These are phyloP conservation scores for Leptographium flavum DNA, from an alignment of 2,329 filamentous ascomycete species.

Conservation along the genomic window DNA sequence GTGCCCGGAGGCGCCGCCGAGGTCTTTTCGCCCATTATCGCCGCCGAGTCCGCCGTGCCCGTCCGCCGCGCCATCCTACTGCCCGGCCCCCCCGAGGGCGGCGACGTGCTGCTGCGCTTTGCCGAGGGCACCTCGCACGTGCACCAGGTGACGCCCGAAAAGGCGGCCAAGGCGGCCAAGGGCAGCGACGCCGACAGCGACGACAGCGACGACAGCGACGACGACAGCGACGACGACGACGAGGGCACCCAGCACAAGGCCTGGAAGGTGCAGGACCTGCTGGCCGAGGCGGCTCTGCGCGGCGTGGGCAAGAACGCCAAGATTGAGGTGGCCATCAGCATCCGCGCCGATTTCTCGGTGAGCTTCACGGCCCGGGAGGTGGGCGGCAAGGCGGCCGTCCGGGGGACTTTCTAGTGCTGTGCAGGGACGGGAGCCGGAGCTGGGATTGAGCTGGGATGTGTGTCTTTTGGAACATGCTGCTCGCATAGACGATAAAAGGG, in stretches of 20 bases:
- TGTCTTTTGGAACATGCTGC: too few relatives aligned
- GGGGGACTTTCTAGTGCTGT: slow-evolving; percentile 37
- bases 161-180: slow-evolving; percentile 54
- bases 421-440: too few relatives aligned
- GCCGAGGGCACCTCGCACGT: slow-evolving; percentile 70
- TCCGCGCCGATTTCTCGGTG: slow-evolving; percentile 64
- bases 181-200: slow-evolving; percentile 52
- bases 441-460: too few relatives aligned
- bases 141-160: slow-evolving; percentile 66
- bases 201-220: slow-evolving; percentile 38
- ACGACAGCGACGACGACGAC: slow-evolving; percentile 75
- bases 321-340: slow-evolving; percentile 87
- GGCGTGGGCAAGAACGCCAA: slow-evolving; percentile 78
- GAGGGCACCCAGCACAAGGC: slow-evolving; percentile 82
- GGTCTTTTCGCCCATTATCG: slow-evolving; percentile 67
- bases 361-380: slow-evolving; percentile 75
- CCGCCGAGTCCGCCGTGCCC: slow-evolving; percentile 77
- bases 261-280: slow-evolving; percentile 71
- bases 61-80: slow-evolving; percentile 76
- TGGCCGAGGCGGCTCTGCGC: slow-evolving; percentile 76
- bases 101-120: slow-evolving; percentile 77
- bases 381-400: slow-evolving; percentile 71
- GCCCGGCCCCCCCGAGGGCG: slow-evolving; percentile 60
- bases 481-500: neutral
- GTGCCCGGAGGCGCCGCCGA: slow-evolving; percentile 50